These are phyloP conservation scores for Solanum dulcamara DNA, from an alignment of 257 asterid species.

Conservation along the genomic window DNA sequence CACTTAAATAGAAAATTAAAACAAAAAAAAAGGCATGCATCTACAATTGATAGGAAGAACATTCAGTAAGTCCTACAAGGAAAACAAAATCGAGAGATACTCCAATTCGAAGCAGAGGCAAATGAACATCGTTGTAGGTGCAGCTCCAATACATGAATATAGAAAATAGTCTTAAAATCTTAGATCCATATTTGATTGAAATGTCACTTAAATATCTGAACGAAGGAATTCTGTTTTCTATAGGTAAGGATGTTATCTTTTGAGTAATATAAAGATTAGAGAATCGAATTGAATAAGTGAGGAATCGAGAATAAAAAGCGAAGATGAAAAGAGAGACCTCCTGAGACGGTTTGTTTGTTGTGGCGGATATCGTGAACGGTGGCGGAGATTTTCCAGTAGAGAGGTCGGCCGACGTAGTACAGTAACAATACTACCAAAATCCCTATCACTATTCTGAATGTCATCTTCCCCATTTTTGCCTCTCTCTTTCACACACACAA, in stretches of 20 bases:
- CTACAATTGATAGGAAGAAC: background rate
- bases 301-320: background rate
- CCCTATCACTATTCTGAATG: conserved; percentile 38
- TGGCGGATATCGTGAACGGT: conserved; percentile 77
- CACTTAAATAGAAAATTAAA: background rate
- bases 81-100: background rate
- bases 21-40: background rate
- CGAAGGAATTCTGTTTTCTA: background rate
- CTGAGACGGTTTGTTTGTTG: conserved; percentile 74
- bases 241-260: background rate
- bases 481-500: background rate
- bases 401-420: conserved; percentile 72
- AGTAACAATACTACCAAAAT: conserved; percentile 21
- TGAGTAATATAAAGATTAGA: background rate
- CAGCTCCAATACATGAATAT: background rate
- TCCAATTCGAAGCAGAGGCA: background rate
- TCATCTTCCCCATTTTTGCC: conserved; percentile 9
- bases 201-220: background rate
- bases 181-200: background rate
- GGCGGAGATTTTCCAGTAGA: conserved; percentile 87
- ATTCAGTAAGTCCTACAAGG: background rate
- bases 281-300: background rate
- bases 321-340: conserved; percentile 27
- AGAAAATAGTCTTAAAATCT: background rate
- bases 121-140: background rate